Base-by-base conservation (phyloP, 768 basidiomycete genomes). In the Lentinula guzmanii region DNA sequence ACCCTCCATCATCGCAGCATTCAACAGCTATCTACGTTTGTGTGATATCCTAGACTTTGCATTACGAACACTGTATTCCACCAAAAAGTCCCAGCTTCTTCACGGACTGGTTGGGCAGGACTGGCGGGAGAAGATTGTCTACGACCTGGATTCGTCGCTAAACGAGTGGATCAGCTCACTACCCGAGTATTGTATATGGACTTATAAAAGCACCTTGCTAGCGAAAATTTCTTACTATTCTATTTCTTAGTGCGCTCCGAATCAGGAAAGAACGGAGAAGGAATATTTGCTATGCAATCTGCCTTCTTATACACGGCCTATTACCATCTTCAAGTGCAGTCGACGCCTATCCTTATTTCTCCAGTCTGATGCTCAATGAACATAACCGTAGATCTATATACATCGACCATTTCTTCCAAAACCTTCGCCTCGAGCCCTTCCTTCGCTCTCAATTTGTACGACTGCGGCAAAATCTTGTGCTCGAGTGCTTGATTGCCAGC, bases 131-230 rank as follows among this genome's bases (percentile, higher is more conserved):
- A 64, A 42, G 18, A 43, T 53, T 45, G 60, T 61, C 8, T 41
- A 34, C 18, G 54, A 61, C n/a, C 46, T 69, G 3, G 66, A 68
- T 35, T 80, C 80, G 0, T 76, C 77, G 2, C 68, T 86, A 48
- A 84, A 84, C 65, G 69, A 73, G 11, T 86, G 82, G 82, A 73
- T 82, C 8, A 79, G 82, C 52, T 64, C 73, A 0, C 71, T 84
- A 2, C 83, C 83, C 0, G 72, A 75, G 15, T 76, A 80, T 58
- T 64, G 78, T 80, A 58, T 24, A 71, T 62, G n/a, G 35, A 9
- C 15, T 46, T 16, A 18, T n/a, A 11, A 5, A 31, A 18, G 7
- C n/a, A 13, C 35, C 11, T 8, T 37, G 2, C 15, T n/a, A 28
- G 37, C 34, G 8, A 6, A 18, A 61, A 52, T 18, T 48, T 52